These are phyloP conservation scores for Rosa rugosa DNA, from an alignment of 306 rosid species.

Conservation along the genomic window DNA sequence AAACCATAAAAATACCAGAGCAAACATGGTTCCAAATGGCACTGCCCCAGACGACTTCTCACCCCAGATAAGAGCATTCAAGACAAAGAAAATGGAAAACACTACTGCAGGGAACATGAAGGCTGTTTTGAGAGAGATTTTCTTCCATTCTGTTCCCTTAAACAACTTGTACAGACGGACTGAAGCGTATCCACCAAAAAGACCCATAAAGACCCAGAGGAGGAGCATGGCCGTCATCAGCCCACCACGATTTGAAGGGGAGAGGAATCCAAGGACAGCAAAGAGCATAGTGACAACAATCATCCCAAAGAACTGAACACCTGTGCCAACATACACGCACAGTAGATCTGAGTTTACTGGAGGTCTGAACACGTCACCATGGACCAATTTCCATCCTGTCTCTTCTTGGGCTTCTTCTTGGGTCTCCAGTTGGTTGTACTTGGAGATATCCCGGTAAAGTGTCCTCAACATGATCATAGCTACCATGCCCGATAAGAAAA, in stretches of 20 bases:
- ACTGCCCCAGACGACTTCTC: constrained; percentile 92
- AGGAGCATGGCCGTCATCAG: constrained; percentile 90
- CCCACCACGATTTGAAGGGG: constrained; percentile 92
- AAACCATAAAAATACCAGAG: constrained; percentile 88
- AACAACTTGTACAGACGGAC: constrained; percentile 66
- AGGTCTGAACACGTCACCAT: constrained; percentile 84
- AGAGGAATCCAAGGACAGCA: constrained; percentile 84
- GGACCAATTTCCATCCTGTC: constrained; percentile 90
- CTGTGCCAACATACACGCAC: constrained; percentile 86
- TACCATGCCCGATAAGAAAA: constrained; percentile 90
- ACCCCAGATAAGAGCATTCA: constrained; percentile 92
- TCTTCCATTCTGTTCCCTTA: constrained; percentile 85
- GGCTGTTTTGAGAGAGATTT: constrained; percentile 68
- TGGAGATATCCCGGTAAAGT: constrained; percentile 91
- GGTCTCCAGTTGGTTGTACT: constrained; percentile 85
- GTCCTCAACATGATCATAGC: constrained; percentile 98
- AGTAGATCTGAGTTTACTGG: constrained; percentile 74
- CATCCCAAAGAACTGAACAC: constrained; percentile 92
- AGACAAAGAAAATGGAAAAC: constrained; percentile 68
- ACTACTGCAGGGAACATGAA: constrained; percentile 65
- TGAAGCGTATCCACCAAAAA: constrained; percentile 71
- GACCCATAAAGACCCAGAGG: constrained; percentile 91
- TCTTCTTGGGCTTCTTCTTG: constrained; percentile 96
- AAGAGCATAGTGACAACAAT: constrained; percentile 82
- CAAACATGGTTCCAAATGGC: constrained; percentile 96